phyloP scores from a whole-genome alignment of 331 rosid genomes.

The Rosa hybrid region DNA sequence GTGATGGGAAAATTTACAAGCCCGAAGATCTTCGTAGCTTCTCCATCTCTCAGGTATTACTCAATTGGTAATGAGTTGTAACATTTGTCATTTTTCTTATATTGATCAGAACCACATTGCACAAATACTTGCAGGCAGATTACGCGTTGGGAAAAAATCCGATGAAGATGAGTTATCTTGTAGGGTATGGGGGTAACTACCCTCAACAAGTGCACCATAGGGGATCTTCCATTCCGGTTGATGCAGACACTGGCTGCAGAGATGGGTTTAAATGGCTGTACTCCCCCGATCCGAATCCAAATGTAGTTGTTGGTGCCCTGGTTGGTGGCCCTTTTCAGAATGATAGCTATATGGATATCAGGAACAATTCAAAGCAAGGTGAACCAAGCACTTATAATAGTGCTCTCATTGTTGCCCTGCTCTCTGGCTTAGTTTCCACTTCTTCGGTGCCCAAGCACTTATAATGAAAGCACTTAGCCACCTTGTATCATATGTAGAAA shows the following conservation, averaged over 20 bases:
- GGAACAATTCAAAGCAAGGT: constrained; percentile 59
- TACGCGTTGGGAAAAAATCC: constrained; percentile 62
- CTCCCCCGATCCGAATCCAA: constrained; percentile 48
- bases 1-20: constrained; percentile 44
- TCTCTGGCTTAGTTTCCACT: constrained; percentile 54
- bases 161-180: constrained; percentile 59
- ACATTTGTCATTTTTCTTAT: constrained; percentile 2
- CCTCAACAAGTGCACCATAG: constrained; percentile 64
- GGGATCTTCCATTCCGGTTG: constrained; percentile 67
- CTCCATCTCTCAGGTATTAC: constrained; percentile 59
- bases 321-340: constrained; percentile 71
- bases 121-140: constrained; percentile 46
- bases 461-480: constrained; percentile 6
- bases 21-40: constrained; percentile 60
- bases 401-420: constrained; percentile 65
- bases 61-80: constrained; percentile 8
- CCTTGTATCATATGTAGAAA: not conserved
- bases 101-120: not conserved
- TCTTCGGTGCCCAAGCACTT: constrained; percentile 42
- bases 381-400: constrained; percentile 58
- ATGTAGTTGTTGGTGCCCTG: constrained; percentile 65
- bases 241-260: constrained; percentile 51
- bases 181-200: constrained; percentile 55
- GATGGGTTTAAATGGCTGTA: constrained; percentile 65
- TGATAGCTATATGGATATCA: constrained; percentile 51